Evolutionary conservation across 2,329 filamentous ascomycete species (phyloP), one percentile per base, ranked within the genome.

Genomic region (Pseudocercospora musae): DNA sequence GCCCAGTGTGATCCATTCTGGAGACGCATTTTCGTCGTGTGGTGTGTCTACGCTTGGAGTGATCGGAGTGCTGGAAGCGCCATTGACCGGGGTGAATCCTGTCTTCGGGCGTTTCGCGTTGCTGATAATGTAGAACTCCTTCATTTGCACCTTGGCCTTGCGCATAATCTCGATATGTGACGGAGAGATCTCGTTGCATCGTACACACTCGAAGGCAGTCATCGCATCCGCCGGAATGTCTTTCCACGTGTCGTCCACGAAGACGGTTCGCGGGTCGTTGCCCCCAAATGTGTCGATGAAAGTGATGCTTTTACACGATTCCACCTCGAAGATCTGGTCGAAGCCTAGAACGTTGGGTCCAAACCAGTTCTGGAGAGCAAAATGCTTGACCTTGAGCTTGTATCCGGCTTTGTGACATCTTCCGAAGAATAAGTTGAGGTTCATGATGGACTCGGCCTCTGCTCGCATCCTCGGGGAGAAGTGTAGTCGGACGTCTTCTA

Each of bases 391-490:
- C 0, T 73, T 71, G 3, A 87, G 67, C 1, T 74, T 74, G 57
- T 81, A 77, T 53, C 79, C 79, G 1, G 79, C 77, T 2, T 80
- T 74, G 21, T 82, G 72, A 63, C 80, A 82, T 57, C 82, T 83
- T 20, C 84, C 82, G 66, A 88, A 87, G 64, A 85, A 83, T 18
- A 80, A 77, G 58, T 80, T 76, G 4, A 87, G 71, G 50, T 78
- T 80, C 23, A 86, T 78, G 52, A 82, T 85, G 5, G 84, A 81
- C 69, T 88, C 86, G 46, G 84, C 83, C 33, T 76, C 78, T 37
- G 82, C 79, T 23, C 85, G 79, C 84, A 88, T 88, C 1, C 86
- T 82, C 3, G 85, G 84, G 27, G 80, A 85, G 80, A 84, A 88
- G 68, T 88, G 85, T 62, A 88, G 64, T 58, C 78, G 82, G 7